Conservation (phyloP, 345 rosid species). For the Carallia brachiata region DNA sequence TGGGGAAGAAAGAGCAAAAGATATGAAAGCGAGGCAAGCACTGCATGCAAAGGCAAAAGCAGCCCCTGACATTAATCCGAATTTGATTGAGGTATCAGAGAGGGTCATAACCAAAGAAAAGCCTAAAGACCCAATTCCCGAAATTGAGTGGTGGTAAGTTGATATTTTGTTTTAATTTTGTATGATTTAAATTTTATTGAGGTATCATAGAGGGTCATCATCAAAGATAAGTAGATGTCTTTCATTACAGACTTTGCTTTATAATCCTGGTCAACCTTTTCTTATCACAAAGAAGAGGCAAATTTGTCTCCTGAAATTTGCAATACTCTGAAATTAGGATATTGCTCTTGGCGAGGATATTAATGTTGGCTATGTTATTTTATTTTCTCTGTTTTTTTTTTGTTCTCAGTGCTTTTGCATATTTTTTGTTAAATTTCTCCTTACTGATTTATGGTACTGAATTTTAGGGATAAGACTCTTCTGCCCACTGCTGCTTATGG, state of each 20-base stretch:
- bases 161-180: background rate
- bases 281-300: background rate
- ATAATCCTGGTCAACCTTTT: background rate
- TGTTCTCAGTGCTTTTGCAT: background rate
- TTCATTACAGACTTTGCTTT: background rate
- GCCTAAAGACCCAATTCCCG: slow-evolving; percentile 76
- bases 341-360: background rate
- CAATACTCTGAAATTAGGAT: too few species aligned
- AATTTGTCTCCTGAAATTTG: background rate
- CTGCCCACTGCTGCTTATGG: slow-evolving; percentile 52
- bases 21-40: slow-evolving; percentile 87
- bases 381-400: background rate
- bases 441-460: slow-evolving; percentile 8
- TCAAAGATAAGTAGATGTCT: too few species aligned
- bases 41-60: slow-evolving; percentile 82
- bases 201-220: too few species aligned
- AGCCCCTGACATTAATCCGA: slow-evolving; percentile 84
- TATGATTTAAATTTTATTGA: background rate
- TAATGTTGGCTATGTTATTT: background rate
- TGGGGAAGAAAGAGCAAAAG: slow-evolving; percentile 94
- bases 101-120: slow-evolving; percentile 74
- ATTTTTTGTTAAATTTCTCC: background rate
- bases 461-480: slow-evolving; percentile 71
- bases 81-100: slow-evolving; percentile 87
- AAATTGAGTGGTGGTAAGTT: slow-evolving; percentile 96